Conservation (phyloP, 2,329 filamentous ascomycete species). For the Xylaria sp. region DNA sequence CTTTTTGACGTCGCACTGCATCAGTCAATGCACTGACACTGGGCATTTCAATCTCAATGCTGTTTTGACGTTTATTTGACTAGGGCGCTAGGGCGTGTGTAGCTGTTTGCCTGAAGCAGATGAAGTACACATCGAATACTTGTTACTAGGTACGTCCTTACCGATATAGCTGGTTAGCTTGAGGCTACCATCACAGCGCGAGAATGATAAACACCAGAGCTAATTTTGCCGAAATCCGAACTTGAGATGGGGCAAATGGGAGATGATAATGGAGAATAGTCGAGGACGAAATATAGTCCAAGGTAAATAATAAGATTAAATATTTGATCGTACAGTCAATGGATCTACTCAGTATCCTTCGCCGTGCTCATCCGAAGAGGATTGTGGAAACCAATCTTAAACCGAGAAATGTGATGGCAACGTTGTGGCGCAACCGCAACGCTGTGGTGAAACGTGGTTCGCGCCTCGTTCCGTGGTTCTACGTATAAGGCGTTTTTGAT, state of each 20-base stretch:
- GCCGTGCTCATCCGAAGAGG: background rate
- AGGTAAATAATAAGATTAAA: background rate
- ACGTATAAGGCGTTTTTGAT: background rate
- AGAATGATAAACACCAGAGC: background rate
- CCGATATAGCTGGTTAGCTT: background rate
- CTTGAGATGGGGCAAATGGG: background rate
- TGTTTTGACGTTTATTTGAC: background rate
- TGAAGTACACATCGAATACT: too few relatives aligned
- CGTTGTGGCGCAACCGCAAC: background rate
- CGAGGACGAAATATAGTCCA: too few relatives aligned
- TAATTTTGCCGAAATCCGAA: conserved; percentile 3
- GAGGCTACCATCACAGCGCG: background rate
- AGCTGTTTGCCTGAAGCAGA: too few relatives aligned
- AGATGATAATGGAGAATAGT: background rate
- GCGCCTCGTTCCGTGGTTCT: background rate
- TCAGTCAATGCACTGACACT: background rate
- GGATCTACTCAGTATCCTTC: background rate
- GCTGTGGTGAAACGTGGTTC: background rate
- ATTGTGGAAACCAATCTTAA: background rate
- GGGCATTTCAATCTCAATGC: background rate
- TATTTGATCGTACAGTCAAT: background rate
- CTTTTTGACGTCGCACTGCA: background rate
- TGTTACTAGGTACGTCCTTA: too few relatives aligned
- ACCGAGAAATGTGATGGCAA: background rate
- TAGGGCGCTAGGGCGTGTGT: too few relatives aligned